A percentile compares a stretch with the other conserved stretches of the same genome.
Conservation (phyloP, 2,329 filamentous ascomycete genomes). For the Ustulina deusta region DNA sequence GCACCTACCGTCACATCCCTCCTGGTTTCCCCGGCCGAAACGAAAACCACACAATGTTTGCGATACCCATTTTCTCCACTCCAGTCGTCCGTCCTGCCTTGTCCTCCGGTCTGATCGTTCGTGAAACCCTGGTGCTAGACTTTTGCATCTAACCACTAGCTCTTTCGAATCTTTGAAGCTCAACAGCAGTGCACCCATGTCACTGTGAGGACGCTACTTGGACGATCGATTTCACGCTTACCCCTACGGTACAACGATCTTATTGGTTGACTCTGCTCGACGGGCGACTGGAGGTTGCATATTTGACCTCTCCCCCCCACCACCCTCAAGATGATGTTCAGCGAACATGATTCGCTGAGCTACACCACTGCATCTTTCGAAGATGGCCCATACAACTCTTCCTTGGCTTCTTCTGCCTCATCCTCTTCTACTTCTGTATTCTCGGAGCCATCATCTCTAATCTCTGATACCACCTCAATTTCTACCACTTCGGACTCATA, state of each 20-base stretch:
- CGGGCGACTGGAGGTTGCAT: conserved; percentile 66
- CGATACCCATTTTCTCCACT: conserved; percentile 59
- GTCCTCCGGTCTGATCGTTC: conserved; percentile 70
- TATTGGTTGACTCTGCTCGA: conserved; percentile 64
- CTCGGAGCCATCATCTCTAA: conserved; percentile 77
- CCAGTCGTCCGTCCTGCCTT: conserved; percentile 73
- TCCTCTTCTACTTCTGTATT: conserved; percentile 83
- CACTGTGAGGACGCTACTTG: conserved; percentile 54
- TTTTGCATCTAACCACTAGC: conserved; percentile 58
- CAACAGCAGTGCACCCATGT: conserved; percentile 48
- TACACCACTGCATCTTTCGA: conserved; percentile 61
- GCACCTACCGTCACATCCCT: conserved; percentile 51
- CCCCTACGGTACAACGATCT: conserved; percentile 55
- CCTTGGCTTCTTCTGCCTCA: conserved; percentile 79
- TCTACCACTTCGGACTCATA: conserved; percentile 71
- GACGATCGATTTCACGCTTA: conserved; percentile 57
- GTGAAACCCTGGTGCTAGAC: conserved; percentile 63
- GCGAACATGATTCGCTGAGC: conserved; percentile 65
- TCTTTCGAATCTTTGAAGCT: conserved; percentile 59
- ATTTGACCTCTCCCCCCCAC: conserved; percentile 46
- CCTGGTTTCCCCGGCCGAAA: conserved; percentile 49
- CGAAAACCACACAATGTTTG: conserved; percentile 67
- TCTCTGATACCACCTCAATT: conserved; percentile 74
- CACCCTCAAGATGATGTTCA: conserved; percentile 69
- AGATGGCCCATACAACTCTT: conserved; percentile 74